A percentile compares a stretch with the other conserved stretches of the same genome.
Conservation (phyloP, 441 rosid genomes). For the Geranium incanum region DNA sequence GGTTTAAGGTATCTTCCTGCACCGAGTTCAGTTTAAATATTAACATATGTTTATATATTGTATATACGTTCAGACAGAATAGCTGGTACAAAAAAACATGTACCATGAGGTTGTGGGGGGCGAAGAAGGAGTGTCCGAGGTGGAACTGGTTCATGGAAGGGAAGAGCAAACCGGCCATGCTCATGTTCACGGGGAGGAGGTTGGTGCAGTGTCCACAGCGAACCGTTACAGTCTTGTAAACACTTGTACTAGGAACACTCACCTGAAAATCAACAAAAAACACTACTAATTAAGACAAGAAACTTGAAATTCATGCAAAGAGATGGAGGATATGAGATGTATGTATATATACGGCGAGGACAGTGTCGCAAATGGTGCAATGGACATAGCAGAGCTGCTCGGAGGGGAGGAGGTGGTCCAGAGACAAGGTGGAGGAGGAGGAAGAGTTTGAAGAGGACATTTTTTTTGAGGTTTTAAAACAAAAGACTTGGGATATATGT, state of each 20-base stretch:
- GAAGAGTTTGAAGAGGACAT: slow-evolving; percentile 36
- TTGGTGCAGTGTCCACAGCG: slow-evolving; percentile 95
- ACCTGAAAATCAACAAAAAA: slow-evolving; percentile 36
- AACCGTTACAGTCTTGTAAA: slow-evolving; percentile 86
- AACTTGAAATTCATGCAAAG: background rate
- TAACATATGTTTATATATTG: background rate
- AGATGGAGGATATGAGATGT: background rate
- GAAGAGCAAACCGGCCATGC: slow-evolving; percentile 50
- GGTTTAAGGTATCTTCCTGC: slow-evolving; percentile 40
- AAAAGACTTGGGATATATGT: slow-evolving; percentile 24
- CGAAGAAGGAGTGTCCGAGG: slow-evolving; percentile 53
- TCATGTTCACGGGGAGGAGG: slow-evolving; percentile 47
- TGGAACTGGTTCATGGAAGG: slow-evolving; percentile 74
- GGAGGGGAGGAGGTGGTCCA: slow-evolving; percentile 87
- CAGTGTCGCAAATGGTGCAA: slow-evolving; percentile 81
- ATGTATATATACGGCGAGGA: slow-evolving; percentile 58
- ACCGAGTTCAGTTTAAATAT: background rate
- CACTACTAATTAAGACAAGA: background rate
- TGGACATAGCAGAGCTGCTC: slow-evolving; percentile 97
- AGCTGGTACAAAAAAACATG: background rate
- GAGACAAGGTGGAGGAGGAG: slow-evolving; percentile 31
- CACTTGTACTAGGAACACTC: slow-evolving; percentile 83
- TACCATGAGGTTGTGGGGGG: slow-evolving; percentile 54
- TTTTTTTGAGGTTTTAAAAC: slow-evolving; percentile 14
- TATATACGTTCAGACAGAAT: too few species aligned